These are phyloP conservation scores for Cystobasidium ongulense DNA, from an alignment of 768 basidiomycete species.

Conservation along the genomic window DNA sequence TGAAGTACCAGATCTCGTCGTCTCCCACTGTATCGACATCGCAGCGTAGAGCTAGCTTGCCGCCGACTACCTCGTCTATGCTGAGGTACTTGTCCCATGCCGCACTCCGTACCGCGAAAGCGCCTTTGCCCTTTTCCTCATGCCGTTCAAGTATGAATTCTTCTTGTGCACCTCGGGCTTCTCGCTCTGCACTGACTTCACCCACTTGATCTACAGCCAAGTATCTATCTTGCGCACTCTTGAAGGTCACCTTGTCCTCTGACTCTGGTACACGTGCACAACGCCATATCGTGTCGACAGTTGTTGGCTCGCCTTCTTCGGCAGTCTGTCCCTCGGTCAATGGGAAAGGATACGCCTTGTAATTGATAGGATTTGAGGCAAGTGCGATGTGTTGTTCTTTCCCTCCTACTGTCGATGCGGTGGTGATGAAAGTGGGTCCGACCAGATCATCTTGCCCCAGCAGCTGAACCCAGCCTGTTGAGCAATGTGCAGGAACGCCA, in stretches of 20 bases:
- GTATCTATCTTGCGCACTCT: conserved; percentile 72
- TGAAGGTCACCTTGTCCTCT: conserved; percentile 65
- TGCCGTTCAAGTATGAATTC: conserved; percentile 76
- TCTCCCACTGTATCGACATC: conserved; percentile 82
- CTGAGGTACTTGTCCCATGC: conserved; percentile 79
- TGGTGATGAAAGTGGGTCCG: conserved; percentile 18
- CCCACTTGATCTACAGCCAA: conserved; percentile 80
- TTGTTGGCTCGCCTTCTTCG: conserved; percentile 14
- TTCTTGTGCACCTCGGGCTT: conserved; percentile 85
- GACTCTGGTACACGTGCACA: conserved; percentile 43
- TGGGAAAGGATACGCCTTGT: conserved; percentile 21
- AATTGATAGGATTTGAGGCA: conserved; percentile 23
- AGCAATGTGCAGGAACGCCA: not conserved
- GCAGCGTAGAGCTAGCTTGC: conserved; percentile 64
- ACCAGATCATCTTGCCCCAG: conserved; percentile 7
- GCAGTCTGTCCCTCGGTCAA: not conserved
- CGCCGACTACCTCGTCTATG: conserved; percentile 79
- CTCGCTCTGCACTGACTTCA: conserved; percentile 70
- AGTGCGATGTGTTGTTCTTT: not conserved
- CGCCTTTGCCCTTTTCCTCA: conserved; percentile 37
- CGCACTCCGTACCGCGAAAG: conserved; percentile 64
- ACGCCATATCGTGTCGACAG: conserved; percentile 20
- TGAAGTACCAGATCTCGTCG: conserved; percentile 75
- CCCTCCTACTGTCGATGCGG: not conserved
- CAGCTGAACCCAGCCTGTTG: conserved; percentile 24